Base-by-base conservation (phyloP, 1,139 yeast species). In the Blastobotrys persicus region DNA sequence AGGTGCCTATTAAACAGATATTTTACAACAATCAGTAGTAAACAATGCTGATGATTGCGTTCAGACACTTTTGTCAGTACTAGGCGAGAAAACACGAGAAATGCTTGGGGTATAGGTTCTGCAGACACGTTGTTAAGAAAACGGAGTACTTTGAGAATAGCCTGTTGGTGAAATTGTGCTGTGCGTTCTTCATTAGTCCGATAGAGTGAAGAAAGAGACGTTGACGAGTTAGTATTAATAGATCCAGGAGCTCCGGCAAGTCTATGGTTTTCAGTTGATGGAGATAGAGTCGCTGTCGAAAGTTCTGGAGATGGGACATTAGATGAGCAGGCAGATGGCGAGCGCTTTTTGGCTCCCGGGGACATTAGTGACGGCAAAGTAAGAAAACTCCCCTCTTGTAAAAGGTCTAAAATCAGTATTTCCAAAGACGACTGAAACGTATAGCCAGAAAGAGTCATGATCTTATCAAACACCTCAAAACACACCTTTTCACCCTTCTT, bases 351-450 rank as follows among this genome's bases (percentile, higher is more conserved):
- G 9, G 32, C 20, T 19, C 28, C 28, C 28, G 43, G 18, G 16
- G 43, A 28, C 11, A 26, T 35, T 18, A 44, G 42, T 6, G 45
- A 34, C 2, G 49, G 42, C 9, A 46, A 33, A 13, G 53, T 50
- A 19, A 61, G 47, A 46, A 62, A 63, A 18, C 59, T 55, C 14
- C 66, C 66, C 12, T 55, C 53, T 46, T 63, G 66, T 6, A 63
- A 50, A 43, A 63, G 31, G 6, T 52, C 55, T 6, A 56, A 44
- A 17, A 63, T 51, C 11, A 59, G 16, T 14, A 44, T 50, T 41
- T 61, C 65, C 12, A 63, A 43, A 9, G 62, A 55, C 3, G 59
- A 47, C 1, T 57, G 49, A 45, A 55, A 60, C 9, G 59, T 54
- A 19, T 42, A 45, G 5, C 61, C 61, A 26, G 60, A 50, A 14